Base-by-base conservation (phyloP, 345 rosid species). In the Litchi chinensis region DNA sequence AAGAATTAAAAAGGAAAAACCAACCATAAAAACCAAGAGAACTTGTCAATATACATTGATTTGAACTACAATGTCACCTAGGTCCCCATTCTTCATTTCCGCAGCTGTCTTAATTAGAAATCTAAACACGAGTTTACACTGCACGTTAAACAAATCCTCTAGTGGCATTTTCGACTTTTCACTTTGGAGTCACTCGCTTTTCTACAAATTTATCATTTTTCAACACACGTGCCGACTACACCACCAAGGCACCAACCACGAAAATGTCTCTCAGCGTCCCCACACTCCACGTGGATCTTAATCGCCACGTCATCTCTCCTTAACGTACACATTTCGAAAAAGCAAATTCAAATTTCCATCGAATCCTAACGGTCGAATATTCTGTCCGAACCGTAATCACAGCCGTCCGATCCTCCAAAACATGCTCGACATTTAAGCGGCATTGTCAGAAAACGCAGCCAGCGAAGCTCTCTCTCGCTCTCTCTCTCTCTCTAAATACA, bases 321-420 rank as follows among this genome's bases (percentile, higher is more conserved):
- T 50, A 22, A 73, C 74, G 56, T 50, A 54, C 65, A 67, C 26
- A 60, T 65, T 67, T 41, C 60, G 50, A 43, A 21, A 28, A 77
- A 76, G 76, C 82, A 71, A 5, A 74, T 90, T 86, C 86, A 87
- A 89, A 85, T 46, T 76, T 68, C 24, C 24, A 41, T n/a, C 71
- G 66, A 65, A 89, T 92, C 86, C 71, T 77, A 86, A 81, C 93
- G 91, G 94, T 89, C 83, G 52, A 83, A 80, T 79, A 43, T 44
- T 44, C 59, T 74, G 63, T 41, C 74, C 48, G 3, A 22, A 65
- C 4, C 28, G 0, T 60, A 85, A 78, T 48, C 15, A 77, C 28
- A 83, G 73, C 92, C 94, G 89, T 84, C 62, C 18, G 83, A 87
- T 87, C 76, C 3, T 21, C 21, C 18, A 46, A 59, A 80, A 48